These are phyloP conservation scores for Sarocladium kiliense DNA, from an alignment of 2,329 filamentous ascomycete species.

Conservation along the genomic window DNA sequence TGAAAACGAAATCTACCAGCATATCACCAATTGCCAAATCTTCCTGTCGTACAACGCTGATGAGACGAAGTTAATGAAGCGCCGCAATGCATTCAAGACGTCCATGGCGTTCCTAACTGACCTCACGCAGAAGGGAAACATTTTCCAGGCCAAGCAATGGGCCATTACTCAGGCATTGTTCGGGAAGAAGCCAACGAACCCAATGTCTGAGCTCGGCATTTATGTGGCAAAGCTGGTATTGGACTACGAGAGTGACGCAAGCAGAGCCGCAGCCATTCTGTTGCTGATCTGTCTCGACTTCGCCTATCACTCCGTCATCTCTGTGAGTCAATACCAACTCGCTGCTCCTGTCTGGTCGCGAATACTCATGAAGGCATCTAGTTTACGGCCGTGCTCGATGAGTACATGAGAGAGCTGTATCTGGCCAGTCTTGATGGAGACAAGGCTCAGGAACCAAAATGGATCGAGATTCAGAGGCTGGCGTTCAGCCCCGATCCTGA, in stretches of 20 bases:
- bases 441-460: background rate
- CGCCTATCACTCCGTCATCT: conserved; percentile 15
- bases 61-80: conserved; percentile 18
- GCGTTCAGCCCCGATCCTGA: background rate
- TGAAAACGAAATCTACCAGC: conserved; percentile 20
- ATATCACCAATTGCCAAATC: conserved; percentile 20
- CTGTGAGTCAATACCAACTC: conserved; percentile 11
- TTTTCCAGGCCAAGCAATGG: conserved; percentile 14
- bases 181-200: conserved; percentile 9
- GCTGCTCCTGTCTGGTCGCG: too few species aligned
- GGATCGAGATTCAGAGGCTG: background rate
- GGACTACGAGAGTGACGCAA: conserved; percentile 9
- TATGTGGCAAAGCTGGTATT: conserved; percentile 13
- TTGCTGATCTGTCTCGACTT: conserved; percentile 14
- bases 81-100: conserved; percentile 15
- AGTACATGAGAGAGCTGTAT: conserved; percentile 6
- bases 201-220: conserved; percentile 14
- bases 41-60: conserved; percentile 19
- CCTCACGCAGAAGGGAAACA: conserved; percentile 13
- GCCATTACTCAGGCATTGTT: background rate
- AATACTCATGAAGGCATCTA: too few species aligned
- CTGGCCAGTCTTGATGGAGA: background rate
- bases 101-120: conserved; percentile 15
- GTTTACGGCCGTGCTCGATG: conserved; percentile 15
- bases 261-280: conserved; percentile 14